Conservation (phyloP, 1,139 yeast genomes). For the Debaryomyces sp. region DNA sequence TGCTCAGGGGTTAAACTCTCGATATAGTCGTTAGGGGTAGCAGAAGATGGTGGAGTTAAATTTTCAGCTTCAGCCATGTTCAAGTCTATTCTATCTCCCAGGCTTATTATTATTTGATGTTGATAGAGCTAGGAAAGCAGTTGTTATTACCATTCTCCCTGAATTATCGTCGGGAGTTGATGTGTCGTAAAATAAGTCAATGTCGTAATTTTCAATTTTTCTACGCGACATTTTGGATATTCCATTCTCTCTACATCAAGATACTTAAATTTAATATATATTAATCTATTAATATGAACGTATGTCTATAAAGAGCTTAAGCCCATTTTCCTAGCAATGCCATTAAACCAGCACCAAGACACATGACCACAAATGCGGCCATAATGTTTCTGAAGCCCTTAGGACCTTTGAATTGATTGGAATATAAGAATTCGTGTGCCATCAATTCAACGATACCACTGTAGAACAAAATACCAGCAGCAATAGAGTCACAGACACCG, state of each 20-base stretch:
- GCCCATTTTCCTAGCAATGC: constrained; percentile 50
- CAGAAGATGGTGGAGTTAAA: constrained; percentile 19
- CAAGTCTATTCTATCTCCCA: background rate
- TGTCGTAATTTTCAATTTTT: background rate
- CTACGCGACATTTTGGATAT: background rate
- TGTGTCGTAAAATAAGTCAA: background rate
- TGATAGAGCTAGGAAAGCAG: background rate
- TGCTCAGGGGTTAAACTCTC: constrained; percentile 46
- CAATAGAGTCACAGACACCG: constrained; percentile 39
- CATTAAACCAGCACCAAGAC: constrained; percentile 42
- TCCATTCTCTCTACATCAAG: background rate
- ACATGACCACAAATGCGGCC: constrained; percentile 28
- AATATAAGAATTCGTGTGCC: constrained; percentile 41
- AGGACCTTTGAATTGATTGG: constrained; percentile 27
- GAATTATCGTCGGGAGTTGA: background rate
- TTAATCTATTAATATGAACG: constrained; percentile 1
- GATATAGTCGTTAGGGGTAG: constrained; percentile 49
- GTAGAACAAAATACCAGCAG: constrained; percentile 44
- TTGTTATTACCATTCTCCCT: background rate
- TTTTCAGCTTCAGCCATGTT: constrained; percentile 23
- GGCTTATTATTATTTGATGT: background rate
- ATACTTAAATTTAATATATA: background rate
- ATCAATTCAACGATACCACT: constrained; percentile 43
- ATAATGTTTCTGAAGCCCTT: constrained; percentile 21
- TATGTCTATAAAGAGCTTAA: constrained; percentile 11